A percentile compares a stretch with the other conserved stretches of the same genome.
Evolutionary conservation across 2,329 filamentous ascomycete genomes (phyloP).

Genomic region (Rhytidhysteron rufulum): DNA sequence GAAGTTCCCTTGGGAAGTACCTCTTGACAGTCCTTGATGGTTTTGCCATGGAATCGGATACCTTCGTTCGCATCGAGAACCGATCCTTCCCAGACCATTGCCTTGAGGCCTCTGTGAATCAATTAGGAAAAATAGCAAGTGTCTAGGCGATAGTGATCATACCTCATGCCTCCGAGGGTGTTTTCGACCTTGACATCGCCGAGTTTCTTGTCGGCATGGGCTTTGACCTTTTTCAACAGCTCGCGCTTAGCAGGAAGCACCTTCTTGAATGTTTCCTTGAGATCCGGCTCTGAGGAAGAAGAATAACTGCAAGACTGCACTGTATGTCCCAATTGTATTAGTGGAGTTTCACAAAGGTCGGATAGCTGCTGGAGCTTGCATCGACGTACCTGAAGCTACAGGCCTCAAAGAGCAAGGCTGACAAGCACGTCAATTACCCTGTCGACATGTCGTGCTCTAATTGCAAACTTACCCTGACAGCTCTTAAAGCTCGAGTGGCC

Average conservation of each 20-base stretch:
- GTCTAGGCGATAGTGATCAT: constrained; percentile 9
- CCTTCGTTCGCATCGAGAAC: constrained; percentile 95
- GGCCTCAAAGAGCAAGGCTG: constrained; percentile 29
- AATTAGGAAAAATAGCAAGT: constrained; percentile 9
- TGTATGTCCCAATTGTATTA: constrained; percentile 11
- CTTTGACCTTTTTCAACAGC: constrained; percentile 90
- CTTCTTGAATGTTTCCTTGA: constrained; percentile 81
- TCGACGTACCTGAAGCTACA: constrained; percentile 33
- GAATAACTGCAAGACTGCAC: constrained; percentile 60
- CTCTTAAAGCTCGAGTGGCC: constrained; percentile 60
- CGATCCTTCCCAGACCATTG: constrained; percentile 98
- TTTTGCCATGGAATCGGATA: constrained; percentile 95
- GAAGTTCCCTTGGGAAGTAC: constrained; percentile 88
- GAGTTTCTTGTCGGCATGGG: constrained; percentile 74
- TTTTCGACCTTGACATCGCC: constrained; percentile 93
- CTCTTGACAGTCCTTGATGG: constrained; percentile 96
- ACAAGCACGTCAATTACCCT: constrained; percentile 13
- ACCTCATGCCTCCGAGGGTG: constrained; percentile 91
- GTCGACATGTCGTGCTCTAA: neutral
- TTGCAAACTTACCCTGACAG: constrained; percentile 55
- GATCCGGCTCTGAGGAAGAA: constrained; percentile 74
- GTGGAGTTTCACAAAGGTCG: constrained; percentile 1
- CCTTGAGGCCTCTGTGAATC: constrained; percentile 68
- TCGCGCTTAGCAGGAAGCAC: constrained; percentile 90
- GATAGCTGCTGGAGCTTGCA: constrained; percentile 13